Percentiles rank a stretch among this genome's conserved stretches.
Evolutionary conservation across 805 yeast species (phyloP).

Genomic region (Wickerhamomyces canadensis): DNA sequence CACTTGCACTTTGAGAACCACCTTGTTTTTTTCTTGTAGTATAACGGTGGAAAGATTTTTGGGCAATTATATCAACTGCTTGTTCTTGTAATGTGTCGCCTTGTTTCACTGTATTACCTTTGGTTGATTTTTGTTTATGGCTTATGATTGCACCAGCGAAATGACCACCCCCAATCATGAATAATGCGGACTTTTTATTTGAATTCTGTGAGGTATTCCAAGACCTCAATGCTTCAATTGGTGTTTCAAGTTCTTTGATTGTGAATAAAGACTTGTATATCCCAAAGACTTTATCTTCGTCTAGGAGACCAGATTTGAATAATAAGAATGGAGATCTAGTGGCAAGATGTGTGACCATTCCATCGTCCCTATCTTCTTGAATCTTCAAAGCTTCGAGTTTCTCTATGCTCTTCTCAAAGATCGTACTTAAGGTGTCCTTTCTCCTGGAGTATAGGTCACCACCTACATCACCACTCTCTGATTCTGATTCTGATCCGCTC

Average conservation of each 20-base stretch:
- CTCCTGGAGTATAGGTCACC: neutral
- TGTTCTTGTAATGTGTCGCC: slow-evolving; percentile 50
- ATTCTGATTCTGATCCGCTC: slow-evolving; percentile 30
- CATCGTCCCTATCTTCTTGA: slow-evolving; percentile 20
- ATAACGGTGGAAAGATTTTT: slow-evolving; percentile 89
- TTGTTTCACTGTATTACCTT: slow-evolving; percentile 48
- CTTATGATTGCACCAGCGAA: slow-evolving; percentile 93
- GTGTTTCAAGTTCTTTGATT: slow-evolving; percentile 36
- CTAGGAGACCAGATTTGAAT: slow-evolving; percentile 45
- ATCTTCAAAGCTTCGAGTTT: slow-evolving; percentile 15
- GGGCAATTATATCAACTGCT: slow-evolving; percentile 59
- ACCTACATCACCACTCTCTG: slow-evolving; percentile 21
- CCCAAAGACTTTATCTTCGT: slow-evolving; percentile 49
- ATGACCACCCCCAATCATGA: slow-evolving; percentile 98
- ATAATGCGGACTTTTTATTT: slow-evolving; percentile 57
- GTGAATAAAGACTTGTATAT: slow-evolving; percentile 61
- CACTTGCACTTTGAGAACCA: slow-evolving; percentile 91
- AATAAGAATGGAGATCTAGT: slow-evolving; percentile 67
- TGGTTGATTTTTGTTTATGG: slow-evolving; percentile 52
- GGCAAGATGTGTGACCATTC: slow-evolving; percentile 47
- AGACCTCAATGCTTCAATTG: slow-evolving; percentile 40
- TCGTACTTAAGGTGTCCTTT: slow-evolving; percentile 16
- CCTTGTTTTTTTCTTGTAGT: slow-evolving; percentile 97
- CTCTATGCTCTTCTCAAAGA: slow-evolving; percentile 18
- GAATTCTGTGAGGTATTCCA: slow-evolving; percentile 26